These are phyloP conservation scores for Leishmania aethiopica DNA, from an alignment of 208 protist species.

Conservation along the genomic window DNA sequence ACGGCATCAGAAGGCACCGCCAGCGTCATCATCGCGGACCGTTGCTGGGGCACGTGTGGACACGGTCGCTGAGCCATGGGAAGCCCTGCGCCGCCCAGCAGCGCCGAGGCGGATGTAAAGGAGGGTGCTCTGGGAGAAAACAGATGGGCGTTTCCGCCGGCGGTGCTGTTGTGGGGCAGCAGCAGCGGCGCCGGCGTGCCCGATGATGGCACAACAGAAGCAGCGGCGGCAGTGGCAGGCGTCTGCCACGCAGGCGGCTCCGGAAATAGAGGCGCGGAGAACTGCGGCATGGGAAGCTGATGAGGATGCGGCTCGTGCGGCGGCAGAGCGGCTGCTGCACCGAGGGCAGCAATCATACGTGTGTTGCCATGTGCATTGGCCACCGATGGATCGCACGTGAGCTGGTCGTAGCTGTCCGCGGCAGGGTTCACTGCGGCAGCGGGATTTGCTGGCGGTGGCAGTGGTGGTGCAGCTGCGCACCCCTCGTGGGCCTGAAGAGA, in stretches of 20 bases:
- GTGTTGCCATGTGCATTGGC: neutral
- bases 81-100: slow-evolving; percentile 1
- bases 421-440: neutral
- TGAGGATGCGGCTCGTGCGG: neutral
- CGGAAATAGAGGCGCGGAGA: slow-evolving; percentile 43
- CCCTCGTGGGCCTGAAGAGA: slow-evolving; percentile 7
- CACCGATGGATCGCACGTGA: slow-evolving; percentile 39
- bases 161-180: neutral
- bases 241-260: slow-evolving; percentile 32
- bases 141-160: too few species aligned
- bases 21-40: neutral
- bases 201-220: neutral
- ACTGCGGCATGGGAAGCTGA: slow-evolving; percentile 8
- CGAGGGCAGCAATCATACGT: neutral
- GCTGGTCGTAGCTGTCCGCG: slow-evolving; percentile 17
- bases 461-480: neutral
- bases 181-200: neutral
- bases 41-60: neutral
- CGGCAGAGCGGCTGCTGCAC: neutral
- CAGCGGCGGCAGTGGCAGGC: neutral
- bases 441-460: neutral
- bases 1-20: neutral
- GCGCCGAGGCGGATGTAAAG: slow-evolving; percentile 6
- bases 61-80: slow-evolving; percentile 6
- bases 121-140: slow-evolving; percentile 1